Evolutionary conservation across 148 eudicot genomes (phyloP).

Genomic region (Cornus florida): DNA sequence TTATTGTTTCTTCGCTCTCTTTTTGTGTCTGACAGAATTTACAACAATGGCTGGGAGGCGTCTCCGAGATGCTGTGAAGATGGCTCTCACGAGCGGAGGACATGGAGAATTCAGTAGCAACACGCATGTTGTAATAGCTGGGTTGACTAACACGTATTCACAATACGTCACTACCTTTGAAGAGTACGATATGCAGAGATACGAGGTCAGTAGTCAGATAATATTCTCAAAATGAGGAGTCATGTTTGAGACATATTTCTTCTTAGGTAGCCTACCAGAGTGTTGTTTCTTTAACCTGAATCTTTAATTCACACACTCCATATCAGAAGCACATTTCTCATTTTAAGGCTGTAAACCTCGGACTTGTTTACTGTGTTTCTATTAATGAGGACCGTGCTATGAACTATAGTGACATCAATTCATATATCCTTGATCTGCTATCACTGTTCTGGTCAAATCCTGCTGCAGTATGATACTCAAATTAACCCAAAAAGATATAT

Average conservation of each 20-base stretch:
- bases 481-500: not conserved
- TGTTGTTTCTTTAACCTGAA: not conserved
- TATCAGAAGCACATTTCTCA: not conserved
- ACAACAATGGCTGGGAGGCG: conserved; percentile 99
- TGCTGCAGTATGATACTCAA: not conserved
- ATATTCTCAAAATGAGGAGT: not conserved
- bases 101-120: conserved; percentile 48
- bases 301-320: not conserved
- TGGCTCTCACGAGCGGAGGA: conserved; percentile 44
- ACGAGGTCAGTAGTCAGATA: conserved; percentile 63
- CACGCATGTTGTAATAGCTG: conserved; percentile 83
- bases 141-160: conserved; percentile 88
- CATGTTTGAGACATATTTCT: not conserved
- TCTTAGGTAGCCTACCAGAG: not conserved
- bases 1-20: not conserved
- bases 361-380: not conserved
- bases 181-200: conserved; percentile 92
- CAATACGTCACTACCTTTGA: conserved; percentile 91
- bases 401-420: not conserved
- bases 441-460: not conserved
- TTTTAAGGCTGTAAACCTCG: not conserved
- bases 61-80: conserved; percentile 87
- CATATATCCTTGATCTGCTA: not conserved
- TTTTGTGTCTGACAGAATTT: conserved; percentile 50
- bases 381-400: no score